Evolutionary conservation across 805 yeast species (phyloP), one percentile per base, ranked within the genome.

Genomic region (Trichomonascus vanleenenianus): DNA sequence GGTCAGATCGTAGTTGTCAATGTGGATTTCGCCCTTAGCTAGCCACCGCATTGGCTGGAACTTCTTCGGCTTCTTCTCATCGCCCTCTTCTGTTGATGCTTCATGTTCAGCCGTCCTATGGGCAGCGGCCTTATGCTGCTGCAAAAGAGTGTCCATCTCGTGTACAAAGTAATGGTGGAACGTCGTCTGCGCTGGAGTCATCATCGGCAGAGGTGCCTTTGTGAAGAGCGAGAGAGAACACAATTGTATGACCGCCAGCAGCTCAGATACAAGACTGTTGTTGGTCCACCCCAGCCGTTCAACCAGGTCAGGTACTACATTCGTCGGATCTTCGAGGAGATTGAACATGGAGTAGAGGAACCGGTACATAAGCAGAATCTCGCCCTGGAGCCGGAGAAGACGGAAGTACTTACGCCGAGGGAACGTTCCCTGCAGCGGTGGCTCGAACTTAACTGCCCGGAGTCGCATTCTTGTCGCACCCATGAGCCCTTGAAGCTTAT

Each of bases 381-480:
- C 66, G 5, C 45, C 45, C 9, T 50, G 47, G 8, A 56, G 48
- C 9, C 50, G 43, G 18, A 60, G 45, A 37, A 64, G 51, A 27
- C 61, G 48, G 40, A 48, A 45, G 47, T 64, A 64, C 20, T 59
- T 52, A 8, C 57, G 53, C 5, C 54, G 49, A 2, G 68, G 68
- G 56, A 64, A 64, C 6, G 47, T 43, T 3, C 68, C 68, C 1
- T 55, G 49, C 20, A 64, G 35, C 2, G 62, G 57, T 0, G 68
- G 68, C 51, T 64, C 68, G 42, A 49, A 64, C 18, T 55, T 48
- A n/a, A 61, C 45, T 14, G 57, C 41, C 27, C 30, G 15, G 38
- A 44, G 18, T 3, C 40, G 39, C 22, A 33, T 38, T 14, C 43
- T 34, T 2, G 45, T 22, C 8, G 38, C 47, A 7, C 40, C 39